Percentiles rank a stretch among this genome's conserved stretches.
These are phyloP conservation scores for Xylaria sp. DNA, from an alignment of 495 filamentous ascomycete genomes.

Conservation along the genomic window DNA sequence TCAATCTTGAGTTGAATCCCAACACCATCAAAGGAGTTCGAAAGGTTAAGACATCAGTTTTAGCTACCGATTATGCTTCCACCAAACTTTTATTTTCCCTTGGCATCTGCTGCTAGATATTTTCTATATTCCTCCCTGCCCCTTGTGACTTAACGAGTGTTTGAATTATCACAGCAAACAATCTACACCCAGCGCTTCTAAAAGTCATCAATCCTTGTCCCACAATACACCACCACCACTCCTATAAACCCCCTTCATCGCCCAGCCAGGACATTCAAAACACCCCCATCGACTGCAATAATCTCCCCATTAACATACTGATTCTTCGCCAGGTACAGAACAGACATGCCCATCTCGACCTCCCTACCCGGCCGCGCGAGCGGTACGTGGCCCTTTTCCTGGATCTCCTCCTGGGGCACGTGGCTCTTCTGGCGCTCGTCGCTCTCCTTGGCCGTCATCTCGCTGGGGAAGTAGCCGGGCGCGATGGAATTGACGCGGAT, in stretches of 20 bases:
- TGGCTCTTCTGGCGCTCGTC: conserved; percentile 62
- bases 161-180: neutral
- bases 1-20: neutral
- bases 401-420: conserved; percentile 57
- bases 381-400: conserved; percentile 60
- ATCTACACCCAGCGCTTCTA: neutral
- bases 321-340: conserved; percentile 65
- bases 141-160: neutral
- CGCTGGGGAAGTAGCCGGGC: conserved; percentile 68
- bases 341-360: conserved; percentile 64
- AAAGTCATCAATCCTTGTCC: neutral
- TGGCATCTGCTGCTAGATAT: neutral
- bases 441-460: conserved; percentile 67
- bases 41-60: neutral
- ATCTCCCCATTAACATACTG: conserved; percentile 68
- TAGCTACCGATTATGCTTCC: neutral
- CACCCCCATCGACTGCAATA: conserved; percentile 66
- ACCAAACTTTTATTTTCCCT: neutral
- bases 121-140: neutral
- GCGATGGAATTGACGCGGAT: conserved; percentile 70
- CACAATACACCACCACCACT: neutral
- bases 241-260: conserved; percentile 24
- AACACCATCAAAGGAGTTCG: neutral
- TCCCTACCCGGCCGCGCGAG: conserved; percentile 57
- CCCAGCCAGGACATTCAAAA: conserved; percentile 48